phyloP scores from a whole-genome alignment of 2,329 filamentous ascomycete species.

The Paecilomyces sp. region DNA sequence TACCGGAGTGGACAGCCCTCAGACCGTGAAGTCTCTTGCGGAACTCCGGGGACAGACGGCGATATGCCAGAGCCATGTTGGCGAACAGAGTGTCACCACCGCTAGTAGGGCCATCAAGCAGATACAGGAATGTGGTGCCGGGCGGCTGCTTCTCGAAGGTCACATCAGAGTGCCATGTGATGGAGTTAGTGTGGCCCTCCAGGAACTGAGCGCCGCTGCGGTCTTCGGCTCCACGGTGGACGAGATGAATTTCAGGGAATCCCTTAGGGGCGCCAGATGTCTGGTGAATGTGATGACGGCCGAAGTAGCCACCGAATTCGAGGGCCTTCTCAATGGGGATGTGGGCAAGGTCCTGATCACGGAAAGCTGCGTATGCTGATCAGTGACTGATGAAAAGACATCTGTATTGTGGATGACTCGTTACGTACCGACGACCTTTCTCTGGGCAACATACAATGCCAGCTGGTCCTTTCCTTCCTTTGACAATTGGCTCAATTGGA shows the following conservation, averaged over 20 bases:
- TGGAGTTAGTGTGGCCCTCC: constrained; percentile 63
- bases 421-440: constrained; percentile 59
- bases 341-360: constrained; percentile 65
- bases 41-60: constrained; percentile 70
- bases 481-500: constrained; percentile 64
- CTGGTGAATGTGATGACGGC: constrained; percentile 74
- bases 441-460: constrained; percentile 43
- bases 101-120: constrained; percentile 71
- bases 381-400: background rate
- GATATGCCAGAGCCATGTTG: constrained; percentile 74
- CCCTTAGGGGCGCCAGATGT: constrained; percentile 68
- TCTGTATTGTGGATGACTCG: background rate
- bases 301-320: constrained; percentile 67
- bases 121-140: constrained; percentile 81
- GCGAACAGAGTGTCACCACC: constrained; percentile 83
- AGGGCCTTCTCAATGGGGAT: constrained; percentile 64
- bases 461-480: constrained; percentile 68
- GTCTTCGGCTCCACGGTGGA: constrained; percentile 64
- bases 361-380: constrained; percentile 48
- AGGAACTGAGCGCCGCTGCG: constrained; percentile 57
- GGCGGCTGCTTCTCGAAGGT: constrained; percentile 85
- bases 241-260: constrained; percentile 68
- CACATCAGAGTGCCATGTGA: constrained; percentile 86
- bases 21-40: constrained; percentile 73
- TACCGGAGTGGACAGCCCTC: constrained; percentile 70